Base-by-base conservation (phyloP, 768 basidiomycete species). In the Pisolithus orientalis region DNA sequence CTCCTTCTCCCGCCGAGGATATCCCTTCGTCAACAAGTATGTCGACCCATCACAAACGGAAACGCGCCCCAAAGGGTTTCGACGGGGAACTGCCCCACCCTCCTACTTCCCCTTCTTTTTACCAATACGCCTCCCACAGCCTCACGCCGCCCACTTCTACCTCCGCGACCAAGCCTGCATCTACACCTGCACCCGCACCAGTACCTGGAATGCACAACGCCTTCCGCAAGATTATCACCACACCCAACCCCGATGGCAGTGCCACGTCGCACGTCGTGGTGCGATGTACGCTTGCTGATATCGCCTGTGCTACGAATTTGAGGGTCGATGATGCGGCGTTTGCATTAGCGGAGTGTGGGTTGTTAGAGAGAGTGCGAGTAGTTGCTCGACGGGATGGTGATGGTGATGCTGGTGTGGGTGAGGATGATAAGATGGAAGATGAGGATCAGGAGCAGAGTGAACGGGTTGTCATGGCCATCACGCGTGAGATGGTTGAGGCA, bases 281-380 rank as follows among this genome's bases (percentile, higher is more conserved):
- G 27, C 71, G 70, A 21, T 90, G 87, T 65, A 84, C 85, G 17
- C 77, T 97, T n/a, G 73, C 72, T 8, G 84, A 90, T 34, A 81
- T 97, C 52, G 85, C 92, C 1, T 73, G 75, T 16, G 88, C 85
- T 28, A 90, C 90, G 44, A 85, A 89, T 67, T 72, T 98, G 49
- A 80, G 90, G 1, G 66, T 84, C 0, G 91, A 96, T 51, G 95
- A 98, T 65, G 82, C 85, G 0, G 87, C 91, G 0, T 94, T 91
- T 68, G 91, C 94, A 2, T 67, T 98, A 58, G 85, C 88, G 51
- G 92, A 94, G 64, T 85, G 88, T 54, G 92, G 93, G 28, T 67
- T 97, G 50, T 74, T 96, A 16, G 71, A 68, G 50, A 71, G 76
- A 39, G 64, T 79, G 49, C 69, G 72, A 46, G 53, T 53, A 44